These are phyloP conservation scores for Globisporangium echinulatum DNA, from an alignment of 352 stramenopile genomes.

Conservation along the genomic window DNA sequence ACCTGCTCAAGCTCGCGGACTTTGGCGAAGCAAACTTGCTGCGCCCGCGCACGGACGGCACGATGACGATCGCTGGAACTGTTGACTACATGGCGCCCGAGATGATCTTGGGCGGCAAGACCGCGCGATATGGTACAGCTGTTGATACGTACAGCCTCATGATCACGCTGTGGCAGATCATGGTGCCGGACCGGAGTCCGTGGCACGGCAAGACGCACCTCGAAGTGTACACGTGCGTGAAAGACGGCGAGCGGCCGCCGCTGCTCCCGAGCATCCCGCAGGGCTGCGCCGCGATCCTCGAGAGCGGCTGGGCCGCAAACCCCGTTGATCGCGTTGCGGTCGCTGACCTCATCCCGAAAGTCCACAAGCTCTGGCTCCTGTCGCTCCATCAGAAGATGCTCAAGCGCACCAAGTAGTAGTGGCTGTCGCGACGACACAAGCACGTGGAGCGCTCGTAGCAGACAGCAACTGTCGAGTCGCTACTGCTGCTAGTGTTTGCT, in stretches of 20 bases:
- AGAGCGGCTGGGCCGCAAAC: slow-evolving; percentile 64
- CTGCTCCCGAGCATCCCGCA: slow-evolving; percentile 62
- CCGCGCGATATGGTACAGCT: slow-evolving; percentile 64
- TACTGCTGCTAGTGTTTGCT: too few relatives aligned
- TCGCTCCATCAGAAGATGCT: slow-evolving; percentile 71
- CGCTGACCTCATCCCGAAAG: slow-evolving; percentile 67
- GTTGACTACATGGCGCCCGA: slow-evolving; percentile 85
- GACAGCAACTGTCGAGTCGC: too few relatives aligned
- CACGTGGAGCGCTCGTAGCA: too few relatives aligned
- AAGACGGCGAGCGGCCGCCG: slow-evolving; percentile 63
- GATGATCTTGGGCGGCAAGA: slow-evolving; percentile 82
- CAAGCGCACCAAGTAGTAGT: slow-evolving; percentile 49
- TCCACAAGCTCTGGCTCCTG: slow-evolving; percentile 72
- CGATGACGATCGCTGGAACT: slow-evolving; percentile 82
- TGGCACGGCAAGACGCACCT: slow-evolving; percentile 73
- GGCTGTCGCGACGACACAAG: neutral
- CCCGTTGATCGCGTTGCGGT: slow-evolving; percentile 66
- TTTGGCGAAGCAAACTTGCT: slow-evolving; percentile 85
- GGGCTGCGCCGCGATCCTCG: slow-evolving; percentile 67
- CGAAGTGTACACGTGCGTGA: slow-evolving; percentile 72
- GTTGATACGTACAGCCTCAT: slow-evolving; percentile 84
- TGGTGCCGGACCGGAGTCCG: slow-evolving; percentile 67
- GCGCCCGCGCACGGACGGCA: slow-evolving; percentile 59
- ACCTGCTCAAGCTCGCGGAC: slow-evolving; percentile 74
- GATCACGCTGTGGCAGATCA: slow-evolving; percentile 86